Base-by-base conservation (phyloP, 768 basidiomycete species). In the Suillus clintonianus region DNA sequence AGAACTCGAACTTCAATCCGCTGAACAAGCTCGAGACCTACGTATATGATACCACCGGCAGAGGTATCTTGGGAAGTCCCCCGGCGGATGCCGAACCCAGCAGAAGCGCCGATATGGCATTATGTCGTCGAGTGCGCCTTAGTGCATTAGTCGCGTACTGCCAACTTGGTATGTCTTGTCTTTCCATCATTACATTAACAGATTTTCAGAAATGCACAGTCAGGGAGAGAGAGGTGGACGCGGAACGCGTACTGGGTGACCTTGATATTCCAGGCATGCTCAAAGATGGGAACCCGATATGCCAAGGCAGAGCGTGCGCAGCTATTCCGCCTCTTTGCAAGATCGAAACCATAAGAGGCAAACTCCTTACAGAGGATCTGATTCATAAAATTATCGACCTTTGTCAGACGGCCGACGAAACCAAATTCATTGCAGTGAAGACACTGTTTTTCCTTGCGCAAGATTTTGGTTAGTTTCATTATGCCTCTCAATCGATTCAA, bases 321-420 rank as follows among this genome's bases (percentile, higher is more conserved):
- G 76, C 64, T 48, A 36, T 75, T 5, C 75, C 75, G 0, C 70
- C 74, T 10, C 72, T 75, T 43, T 76, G 70, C 64, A 71, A 73
- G 42, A 59, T 64, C 17, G 0, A 27, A 3, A 62, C 64, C 2
- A 45, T 76, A 37, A 68, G 48, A 43, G 24, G 32, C 0, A 54
- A 51, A 17, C 34, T 76, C 14, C 57, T 71, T 15, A 66, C 14
- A 19, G 32, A 76, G 1, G 53, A 50, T 17, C 70, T 73, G 36
- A 15, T 75, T 64, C 51, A 54, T 24, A 43, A 17, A 17, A 64
- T 75, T 15, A 61, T 76, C 48, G 34, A 63, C 9, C 55, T 69
- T 2, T 74, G 69, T 17, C 65, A 62, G 15, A 34, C 66, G 1
- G 17, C 11, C 15, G 64, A 66, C 13, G 73, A 76, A 15, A 67